Percentiles rank a stretch among this genome's conserved stretches.
These are phyloP conservation scores for Anthostomella pinea DNA, from an alignment of 2,329 filamentous ascomycete species.

Conservation along the genomic window DNA sequence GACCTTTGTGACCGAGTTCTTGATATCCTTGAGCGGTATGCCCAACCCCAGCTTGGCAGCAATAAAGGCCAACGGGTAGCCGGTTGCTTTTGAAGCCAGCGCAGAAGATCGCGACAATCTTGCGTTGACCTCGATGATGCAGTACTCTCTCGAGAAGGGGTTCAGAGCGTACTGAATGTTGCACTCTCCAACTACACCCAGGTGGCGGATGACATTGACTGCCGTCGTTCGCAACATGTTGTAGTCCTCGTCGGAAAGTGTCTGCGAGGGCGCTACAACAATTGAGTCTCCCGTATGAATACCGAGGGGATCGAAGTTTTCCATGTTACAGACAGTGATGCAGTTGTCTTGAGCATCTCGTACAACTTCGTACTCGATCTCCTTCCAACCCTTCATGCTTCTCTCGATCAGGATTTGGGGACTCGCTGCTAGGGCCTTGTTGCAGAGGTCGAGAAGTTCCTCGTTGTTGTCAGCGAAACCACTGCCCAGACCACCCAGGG, in stretches of 20 bases:
- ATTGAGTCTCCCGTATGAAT: conserved; percentile 99
- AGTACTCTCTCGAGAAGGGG: conserved; percentile 92
- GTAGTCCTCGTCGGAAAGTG: conserved; percentile 95
- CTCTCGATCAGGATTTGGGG: conserved; percentile 95
- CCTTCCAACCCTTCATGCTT: conserved; percentile 99
- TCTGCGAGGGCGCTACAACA: conserved; percentile 95
- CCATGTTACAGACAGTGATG: conserved; percentile 99
- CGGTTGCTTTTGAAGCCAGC: conserved; percentile 93
- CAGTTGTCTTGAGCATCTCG: conserved; percentile 95
- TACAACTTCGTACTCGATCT: conserved; percentile 98
- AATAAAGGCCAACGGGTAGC: conserved; percentile 93
- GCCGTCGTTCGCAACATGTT: conserved; percentile 98
- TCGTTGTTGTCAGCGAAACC: conserved; percentile 89
- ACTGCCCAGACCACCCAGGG: conserved; percentile 89
- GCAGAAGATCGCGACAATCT: conserved; percentile 93
- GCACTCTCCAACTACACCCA: conserved; percentile 96
- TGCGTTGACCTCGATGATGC: conserved; percentile 98
- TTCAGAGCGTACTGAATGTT: conserved; percentile 99
- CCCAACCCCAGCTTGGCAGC: conserved; percentile 93
- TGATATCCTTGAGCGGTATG: conserved; percentile 94
- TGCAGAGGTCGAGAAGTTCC: conserved; percentile 82
- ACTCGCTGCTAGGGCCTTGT: conserved; percentile 91
- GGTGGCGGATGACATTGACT: conserved; percentile 93
- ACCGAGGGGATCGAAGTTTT: conserved; percentile 97
- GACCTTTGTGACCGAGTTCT: conserved; percentile 91